Conservation (phyloP, 495 filamentous ascomycete species). For the Letharia lupina region DNA sequence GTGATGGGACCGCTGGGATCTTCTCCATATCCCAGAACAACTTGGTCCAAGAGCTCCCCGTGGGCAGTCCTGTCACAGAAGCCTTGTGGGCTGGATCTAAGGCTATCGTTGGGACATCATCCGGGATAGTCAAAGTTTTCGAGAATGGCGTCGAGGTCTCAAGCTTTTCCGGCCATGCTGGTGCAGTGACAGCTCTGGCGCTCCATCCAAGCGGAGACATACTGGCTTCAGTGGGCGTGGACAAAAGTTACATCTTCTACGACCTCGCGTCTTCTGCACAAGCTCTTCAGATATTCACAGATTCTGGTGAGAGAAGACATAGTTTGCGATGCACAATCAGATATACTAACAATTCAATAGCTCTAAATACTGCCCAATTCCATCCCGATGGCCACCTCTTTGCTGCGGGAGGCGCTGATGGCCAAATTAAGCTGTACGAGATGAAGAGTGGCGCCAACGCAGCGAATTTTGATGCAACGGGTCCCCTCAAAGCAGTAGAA, state of each 20-base stretch:
- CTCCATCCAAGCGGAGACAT: conserved; percentile 80
- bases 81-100: conserved; percentile 66
- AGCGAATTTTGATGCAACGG: conserved; percentile 58
- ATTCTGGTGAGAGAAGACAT: conserved; percentile 58
- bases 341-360: conserved; percentile 43
- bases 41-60: conserved; percentile 57
- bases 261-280: conserved; percentile 59
- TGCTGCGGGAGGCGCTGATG: conserved; percentile 65
- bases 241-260: conserved; percentile 92
- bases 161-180: conserved; percentile 68
- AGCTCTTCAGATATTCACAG: conserved; percentile 69
- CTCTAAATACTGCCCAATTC: conserved; percentile 70
- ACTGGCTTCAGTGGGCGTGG: conserved; percentile 76
- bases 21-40: conserved; percentile 69
- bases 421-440: conserved; percentile 79
- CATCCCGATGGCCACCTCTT: conserved; percentile 96
- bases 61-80: conserved; percentile 64
- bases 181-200: conserved; percentile 65
- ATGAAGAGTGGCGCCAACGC: conserved; percentile 63
- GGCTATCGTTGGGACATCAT: conserved; percentile 63
- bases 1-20: conserved; percentile 66
- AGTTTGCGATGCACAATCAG: background rate
- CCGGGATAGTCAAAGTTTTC: conserved; percentile 73
- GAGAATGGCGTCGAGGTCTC: conserved; percentile 55
- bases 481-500: conserved; percentile 60